Evolutionary conservation across 148 eudicot species (phyloP), one percentile per base, ranked within the genome.

Genomic region (Pharnaceum exiguum): DNA sequence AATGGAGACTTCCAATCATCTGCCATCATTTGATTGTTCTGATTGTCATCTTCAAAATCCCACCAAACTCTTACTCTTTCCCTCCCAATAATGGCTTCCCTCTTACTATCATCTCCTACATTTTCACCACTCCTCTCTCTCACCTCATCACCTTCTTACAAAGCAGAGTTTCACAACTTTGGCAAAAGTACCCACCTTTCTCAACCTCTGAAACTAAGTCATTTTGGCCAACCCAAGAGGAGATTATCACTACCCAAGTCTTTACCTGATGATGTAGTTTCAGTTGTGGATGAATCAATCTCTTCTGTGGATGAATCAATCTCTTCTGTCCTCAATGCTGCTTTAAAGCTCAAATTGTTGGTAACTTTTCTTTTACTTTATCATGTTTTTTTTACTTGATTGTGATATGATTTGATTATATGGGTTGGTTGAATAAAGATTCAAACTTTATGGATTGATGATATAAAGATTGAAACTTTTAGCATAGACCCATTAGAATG

Each of bases 301-400:
- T 1, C 55, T 75, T 8, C 67, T 70, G 53, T 60, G 75, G 26
- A 55, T 53, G 27, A 46, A 51, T 30, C 23, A 29, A 1, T 36
- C 48, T 7, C 52, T 51, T 13, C 55, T 11, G 72, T 65, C 36
- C 51, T 38, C 9, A 51, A 66, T 59, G 59, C 55, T 37, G 62
- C 70, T 29, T 62, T 81, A 31, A 90, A 90, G 79, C 66, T 90
- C 66, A 86, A 86, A 58, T 71, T 90, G 46, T 54, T 90, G 90
- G 97, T 90, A 75, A 55, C n/a, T 46, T 8, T 21, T 12, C 17
- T 18, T 4, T 16, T 15, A 33, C 10, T 3, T 24, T 22, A 26
- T 19, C 12, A 30, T 10, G 2, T 19, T 25, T 21, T 25, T 1
- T 3, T 25, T 3, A 23, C 16, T 15, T n/a, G 7, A 25, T 36